phyloP scores from a whole-genome alignment of 441 rosid species.

The Eutrema salsugineum region DNA sequence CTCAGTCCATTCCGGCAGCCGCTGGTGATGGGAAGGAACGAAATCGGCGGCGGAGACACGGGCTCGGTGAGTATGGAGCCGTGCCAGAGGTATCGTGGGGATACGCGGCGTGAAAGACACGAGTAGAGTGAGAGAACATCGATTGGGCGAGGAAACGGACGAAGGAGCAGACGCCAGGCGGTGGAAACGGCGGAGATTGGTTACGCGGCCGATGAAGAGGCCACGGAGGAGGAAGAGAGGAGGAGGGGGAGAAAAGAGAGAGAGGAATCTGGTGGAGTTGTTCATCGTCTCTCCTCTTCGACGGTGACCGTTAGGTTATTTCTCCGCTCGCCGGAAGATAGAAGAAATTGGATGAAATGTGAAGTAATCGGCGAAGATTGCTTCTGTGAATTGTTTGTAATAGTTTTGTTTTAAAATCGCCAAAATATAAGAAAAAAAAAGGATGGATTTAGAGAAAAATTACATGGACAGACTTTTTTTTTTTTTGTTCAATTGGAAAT shows the following conservation, averaged over 20 bases:
- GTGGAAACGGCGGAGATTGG: slow-evolving; percentile 31
- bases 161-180: slow-evolving; percentile 21
- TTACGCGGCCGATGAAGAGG: slow-evolving; percentile 28
- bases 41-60: slow-evolving; percentile 20
- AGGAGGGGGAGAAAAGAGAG: slow-evolving; percentile 49
- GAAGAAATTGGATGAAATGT: not conserved
- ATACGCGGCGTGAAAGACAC: slow-evolving; percentile 1
- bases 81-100: slow-evolving; percentile 16
- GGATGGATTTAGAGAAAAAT: not conserved
- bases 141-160: slow-evolving; percentile 11
- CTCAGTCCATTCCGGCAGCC: slow-evolving; percentile 56
- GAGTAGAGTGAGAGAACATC: not conserved
- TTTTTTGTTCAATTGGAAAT: too few species aligned
- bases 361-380: not conserved
- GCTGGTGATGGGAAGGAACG: slow-evolving; percentile 24
- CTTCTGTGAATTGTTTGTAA: not conserved
- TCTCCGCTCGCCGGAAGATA: not conserved
- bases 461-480: too few species aligned
- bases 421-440: not conserved
- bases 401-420: not conserved
- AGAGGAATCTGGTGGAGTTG: slow-evolving; percentile 56
- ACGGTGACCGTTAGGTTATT: slow-evolving; percentile 4
- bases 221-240: slow-evolving; percentile 34
- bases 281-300: slow-evolving; percentile 41
- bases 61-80: slow-evolving; percentile 15